Base-by-base conservation (phyloP, 1,139 yeast species). In the Wickerhamomyces sp. region DNA sequence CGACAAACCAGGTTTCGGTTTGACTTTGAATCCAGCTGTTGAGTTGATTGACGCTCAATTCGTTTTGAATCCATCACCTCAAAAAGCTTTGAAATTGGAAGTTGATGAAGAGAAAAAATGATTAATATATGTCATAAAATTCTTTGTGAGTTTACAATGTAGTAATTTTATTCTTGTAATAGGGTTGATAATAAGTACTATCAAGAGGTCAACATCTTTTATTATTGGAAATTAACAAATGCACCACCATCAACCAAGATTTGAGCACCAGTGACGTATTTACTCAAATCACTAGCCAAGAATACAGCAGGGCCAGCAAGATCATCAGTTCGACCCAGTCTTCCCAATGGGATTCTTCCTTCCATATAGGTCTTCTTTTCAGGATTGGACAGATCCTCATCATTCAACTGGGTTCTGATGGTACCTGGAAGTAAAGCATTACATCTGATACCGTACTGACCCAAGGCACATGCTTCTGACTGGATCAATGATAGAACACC, bases 1-100 rank as follows among this genome's bases (percentile, higher is more conserved):
- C 27, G 68, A 68, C 44, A 67, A 64, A 51, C 73, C 74, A 25
- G 74, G 73, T 26, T 68, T 68, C 44, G 74, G 74, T 29, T 51
- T 68, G 39, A 65, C 68, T 18, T 42, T 66, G 33, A 68, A 68
- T 47, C 73, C 73, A 15, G 50, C 58, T 28, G 58, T 66, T 28
- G 54, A 58, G 38, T 54, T 68, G 44, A 57, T 68, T 26, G 67
- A 66, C 33, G 71, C 69, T 10, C 64, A 61, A 32, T 46, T 47
- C 14, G 47, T 66, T 14, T 54, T 66, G 33, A 49, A 53, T 38
- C 71, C 72, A 22, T 32, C 59, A 17, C 70, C 70, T n/a, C 63
- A 61, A 40, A 62, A 57, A 45, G 55, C 65, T 2, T 47, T 67
- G 19, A 35, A 30, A 19, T 22, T 16, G 17, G 30, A 27, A 18